phyloP scores from a whole-genome alignment of 768 basidiomycete genomes.

The Lentinus brumalis region DNA sequence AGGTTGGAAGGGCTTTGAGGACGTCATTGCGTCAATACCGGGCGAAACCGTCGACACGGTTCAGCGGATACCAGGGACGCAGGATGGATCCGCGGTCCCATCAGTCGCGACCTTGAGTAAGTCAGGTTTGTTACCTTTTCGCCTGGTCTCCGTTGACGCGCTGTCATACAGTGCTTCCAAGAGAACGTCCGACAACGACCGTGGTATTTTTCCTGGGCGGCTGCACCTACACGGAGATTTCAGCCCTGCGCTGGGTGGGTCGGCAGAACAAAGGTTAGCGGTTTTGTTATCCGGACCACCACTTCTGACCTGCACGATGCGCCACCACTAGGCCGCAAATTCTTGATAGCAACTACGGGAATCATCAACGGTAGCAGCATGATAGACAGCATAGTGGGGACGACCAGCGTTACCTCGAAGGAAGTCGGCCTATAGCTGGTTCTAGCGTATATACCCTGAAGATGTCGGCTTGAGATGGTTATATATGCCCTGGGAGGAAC shows the following conservation, averaged over 20 bases:
- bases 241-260: conserved; percentile 90
- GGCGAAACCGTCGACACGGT: conserved; percentile 84
- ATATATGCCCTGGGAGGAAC: background rate
- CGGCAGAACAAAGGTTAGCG: conserved; percentile 76
- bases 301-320: background rate
- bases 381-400: conserved; percentile 65
- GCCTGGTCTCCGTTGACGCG: background rate
- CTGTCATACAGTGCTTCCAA: conserved; percentile 43
- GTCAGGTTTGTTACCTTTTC: background rate
- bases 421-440: conserved; percentile 40
- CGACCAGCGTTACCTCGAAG: conserved; percentile 39
- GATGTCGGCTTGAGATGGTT: background rate
- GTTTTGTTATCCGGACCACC: background rate
- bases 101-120: conserved; percentile 37
- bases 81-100: conserved; percentile 28
- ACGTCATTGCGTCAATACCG: conserved; percentile 77
- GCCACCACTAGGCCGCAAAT: conserved; percentile 65
- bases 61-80: conserved; percentile 43
- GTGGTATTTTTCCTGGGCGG: conserved; percentile 97
- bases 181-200: conserved; percentile 74
- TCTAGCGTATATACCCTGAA: background rate
- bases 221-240: conserved; percentile 96
- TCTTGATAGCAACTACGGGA: conserved; percentile 89
- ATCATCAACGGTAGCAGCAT: conserved; percentile 81
- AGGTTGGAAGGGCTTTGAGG: conserved; percentile 98